Base-by-base conservation (phyloP, 495 filamentous ascomycete genomes). In the Penicillium chermesinum region DNA sequence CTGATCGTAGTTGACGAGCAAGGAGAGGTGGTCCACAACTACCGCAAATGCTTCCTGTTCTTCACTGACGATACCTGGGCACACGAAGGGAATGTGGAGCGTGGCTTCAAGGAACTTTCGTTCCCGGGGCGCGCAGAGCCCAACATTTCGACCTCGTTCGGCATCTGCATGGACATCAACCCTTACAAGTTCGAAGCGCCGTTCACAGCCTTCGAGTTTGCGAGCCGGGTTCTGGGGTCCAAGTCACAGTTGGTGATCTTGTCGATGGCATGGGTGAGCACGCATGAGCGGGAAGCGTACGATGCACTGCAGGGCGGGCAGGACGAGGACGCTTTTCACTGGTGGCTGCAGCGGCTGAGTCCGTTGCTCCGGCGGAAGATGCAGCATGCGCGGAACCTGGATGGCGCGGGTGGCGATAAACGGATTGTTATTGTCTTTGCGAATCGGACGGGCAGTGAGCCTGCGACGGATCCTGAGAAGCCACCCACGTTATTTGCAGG, bases 11-110 rank as follows among this genome's bases (percentile, higher is more conserved):
- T 96, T n/a, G 81, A 83, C 48, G 73, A 80, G 9, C 62, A 74
- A 1, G 93, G 94, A 12, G 71, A 84, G 38, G 79, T 85, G 0
- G 60, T 95, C 27, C 78, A 76, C 33, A 86, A 96, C 69, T 96
- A 96, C 64, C 84, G 93, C 54, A 98, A 98, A 63, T 74, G 73
- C 17, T 91, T 91, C 54, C 77, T 98, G 46, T 97, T 91, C 65
- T 87, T 87, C 67, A 93, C 89, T 1, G 91, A 97, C 59, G 89
- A 89, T 58, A 87, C 82, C 0, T 98, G 93, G 93, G 89, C 91
- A 1, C 63, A 75, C 2, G 91, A 96, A 67, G 88, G 88, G 9
- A 60, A 66, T 15, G 67, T 71, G 3, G 83, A 84, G 13, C 89
- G 64, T 42, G 64, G 70, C 4, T 73, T 66, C 34, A 55, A 62